Conservation (phyloP, 2,329 filamentous ascomycete genomes). For the Botrytis tulipae region DNA sequence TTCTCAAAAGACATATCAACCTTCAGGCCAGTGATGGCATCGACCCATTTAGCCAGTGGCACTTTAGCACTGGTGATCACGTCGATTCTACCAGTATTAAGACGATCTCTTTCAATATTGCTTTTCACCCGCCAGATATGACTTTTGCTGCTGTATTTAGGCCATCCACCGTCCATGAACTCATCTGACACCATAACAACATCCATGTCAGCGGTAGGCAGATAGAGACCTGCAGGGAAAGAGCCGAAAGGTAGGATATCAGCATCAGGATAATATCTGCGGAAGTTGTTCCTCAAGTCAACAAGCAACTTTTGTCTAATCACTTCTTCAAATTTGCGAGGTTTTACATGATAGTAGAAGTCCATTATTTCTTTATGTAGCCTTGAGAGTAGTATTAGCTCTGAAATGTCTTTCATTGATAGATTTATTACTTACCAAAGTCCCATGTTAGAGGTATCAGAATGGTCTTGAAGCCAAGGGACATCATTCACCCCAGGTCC, state of each 20-base stretch:
- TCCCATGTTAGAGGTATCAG: constrained; percentile 50
- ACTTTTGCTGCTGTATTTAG: constrained; percentile 39
- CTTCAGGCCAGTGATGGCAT: constrained; percentile 72
- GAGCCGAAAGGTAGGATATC: constrained; percentile 83
- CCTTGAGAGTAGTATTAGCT: constrained; percentile 45
- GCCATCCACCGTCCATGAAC: constrained; percentile 54
- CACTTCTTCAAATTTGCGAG: constrained; percentile 71
- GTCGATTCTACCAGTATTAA: constrained; percentile 62
- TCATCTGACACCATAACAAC: constrained; percentile 70
- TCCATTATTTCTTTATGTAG: constrained; percentile 87
- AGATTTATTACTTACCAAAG: constrained; percentile 51
- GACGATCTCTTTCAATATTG: constrained; percentile 54
- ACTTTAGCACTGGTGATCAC: constrained; percentile 77
- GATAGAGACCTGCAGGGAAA: constrained; percentile 76
- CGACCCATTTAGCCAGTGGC: constrained; percentile 88
- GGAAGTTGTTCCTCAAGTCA: constrained; percentile 62
- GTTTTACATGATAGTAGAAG: constrained; percentile 83
- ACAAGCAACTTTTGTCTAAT: constrained; percentile 72
- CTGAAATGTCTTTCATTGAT: not conserved
- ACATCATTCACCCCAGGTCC: constrained; percentile 42
- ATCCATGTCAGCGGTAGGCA: constrained; percentile 88
- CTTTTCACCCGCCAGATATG: constrained; percentile 60
- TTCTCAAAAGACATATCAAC: constrained; percentile 97
- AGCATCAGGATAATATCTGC: constrained; percentile 52
- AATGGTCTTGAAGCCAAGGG: constrained; percentile 67